Evolutionary conservation across 192 early-diverging fungal species (phyloP), one percentile per base, ranked within the genome.

Genomic region (Backusella sp.): DNA sequence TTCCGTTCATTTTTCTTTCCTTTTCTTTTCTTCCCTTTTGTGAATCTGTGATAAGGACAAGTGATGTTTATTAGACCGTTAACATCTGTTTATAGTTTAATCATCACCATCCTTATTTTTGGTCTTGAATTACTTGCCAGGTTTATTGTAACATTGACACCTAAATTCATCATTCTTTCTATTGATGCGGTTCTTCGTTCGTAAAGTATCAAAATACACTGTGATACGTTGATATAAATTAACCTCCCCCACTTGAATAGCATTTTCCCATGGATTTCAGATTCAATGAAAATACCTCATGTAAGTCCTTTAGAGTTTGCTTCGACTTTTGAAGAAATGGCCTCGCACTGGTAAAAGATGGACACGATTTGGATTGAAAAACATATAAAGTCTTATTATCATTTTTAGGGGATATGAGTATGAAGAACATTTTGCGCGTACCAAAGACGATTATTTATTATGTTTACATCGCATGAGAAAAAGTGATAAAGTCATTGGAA

Each of bases 341-440:
- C 21, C 3, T 26, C 34, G 4, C 21, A 69, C 19, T 69, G 68
- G 68, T 69, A 69, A 32, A 32, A 37, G 9, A 36, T n/a, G n/a
- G 32, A 32, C 32, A 32, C 32, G 2, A 3, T 32, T 32, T 32
- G 32, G 7, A 39, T 9, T 9, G 15, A 8, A 35, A 35, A 6
- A 32, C 32, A n/a, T n/a, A n/a, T n/a, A 32, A 32, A 1, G 32
- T 32, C 32, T 32, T 32, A 32, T 3, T 32, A 32, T 32, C 30
- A 3, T 32, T 32, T 32, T 32, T 32, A 74, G 41, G 88, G 88
- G 78, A 79, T 85, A 32, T 70, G 81, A 66, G 79, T 81, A 72
- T 89, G 87, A 97, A 59, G 90, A 95, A 53, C 94, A 97, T 77
- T 80, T 95, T 66, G 91, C 93, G 5, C 87, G 88, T 19, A 96